Conservation (phyloP, 306 rosid genomes). For the Benincasa hispida region DNA sequence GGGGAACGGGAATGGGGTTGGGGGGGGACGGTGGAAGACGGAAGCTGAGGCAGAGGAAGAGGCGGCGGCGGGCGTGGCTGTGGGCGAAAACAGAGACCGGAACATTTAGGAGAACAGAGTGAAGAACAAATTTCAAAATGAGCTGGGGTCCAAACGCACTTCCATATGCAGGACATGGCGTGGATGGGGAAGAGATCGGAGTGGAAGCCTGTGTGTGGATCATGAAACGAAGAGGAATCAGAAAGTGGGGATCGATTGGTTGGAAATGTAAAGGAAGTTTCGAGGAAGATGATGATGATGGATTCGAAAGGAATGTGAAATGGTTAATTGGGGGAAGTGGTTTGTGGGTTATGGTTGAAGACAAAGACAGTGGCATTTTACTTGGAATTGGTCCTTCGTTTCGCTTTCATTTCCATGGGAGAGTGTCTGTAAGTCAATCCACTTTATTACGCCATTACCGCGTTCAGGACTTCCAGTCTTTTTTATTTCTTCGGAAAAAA, state of each 20-base stretch:
- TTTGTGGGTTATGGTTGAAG: background rate
- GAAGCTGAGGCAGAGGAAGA: background rate
- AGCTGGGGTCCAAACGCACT: background rate
- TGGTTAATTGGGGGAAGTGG: background rate
- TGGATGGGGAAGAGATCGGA: background rate
- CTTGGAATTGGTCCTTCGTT: background rate
- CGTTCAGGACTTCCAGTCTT: background rate
- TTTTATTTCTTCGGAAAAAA: too few relatives aligned
- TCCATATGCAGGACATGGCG: background rate
- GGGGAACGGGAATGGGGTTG: background rate
- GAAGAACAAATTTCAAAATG: background rate
- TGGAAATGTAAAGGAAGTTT: background rate
- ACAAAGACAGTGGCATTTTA: background rate
- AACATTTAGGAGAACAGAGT: background rate
- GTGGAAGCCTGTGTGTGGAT: background rate
- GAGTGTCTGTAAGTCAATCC: background rate
- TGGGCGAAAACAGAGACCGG: background rate
- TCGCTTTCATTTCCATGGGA: background rate
- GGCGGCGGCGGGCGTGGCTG: background rate
- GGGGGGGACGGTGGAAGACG: background rate
- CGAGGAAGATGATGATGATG: background rate
- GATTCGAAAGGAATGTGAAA: too few relatives aligned
- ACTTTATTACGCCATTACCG: background rate
- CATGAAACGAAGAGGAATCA: background rate
- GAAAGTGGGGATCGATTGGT: background rate